Evolutionary conservation across 1,139 yeast species (phyloP), one percentile per base, ranked within the genome.

Genomic region (Scheffersomyces cryptocercus): DNA sequence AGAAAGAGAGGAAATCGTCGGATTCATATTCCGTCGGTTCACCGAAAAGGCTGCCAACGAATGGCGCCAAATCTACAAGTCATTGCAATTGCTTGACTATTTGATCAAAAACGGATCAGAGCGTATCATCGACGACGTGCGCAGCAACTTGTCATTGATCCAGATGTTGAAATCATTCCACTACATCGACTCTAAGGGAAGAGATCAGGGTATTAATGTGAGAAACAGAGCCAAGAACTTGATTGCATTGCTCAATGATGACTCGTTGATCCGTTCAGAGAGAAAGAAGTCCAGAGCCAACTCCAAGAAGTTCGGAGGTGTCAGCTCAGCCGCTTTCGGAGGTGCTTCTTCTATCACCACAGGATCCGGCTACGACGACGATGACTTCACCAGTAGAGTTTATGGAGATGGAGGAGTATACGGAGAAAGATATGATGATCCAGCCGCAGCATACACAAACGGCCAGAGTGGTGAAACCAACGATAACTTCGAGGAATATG

Each of bases 31-130:
- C 61, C 75, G 88, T 58, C 78, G 98, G 50, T 90, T 91, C 67
- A 89, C 97, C 7, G 98, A 91, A 64, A 95, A 95, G 67, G 81
- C 95, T 5, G 96, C 97, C 42, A 86, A 84, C 61, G 98, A 93
- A 68, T 93, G 99, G 99, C 82, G 99, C 64, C 99, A 93, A 64
- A 91, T 93, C 51, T 93, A 93, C 72, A 93, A 93, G 69, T 84
- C 97, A 7, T 75, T 93, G 54, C 98, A 91, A 64, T 75, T 93
- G 59, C 77, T 93, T 62, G 99, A 93, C 58, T 93, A 88, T 62
- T 76, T 93, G 57, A 79, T 95, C 52, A 89, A 89, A 62, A 88
- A 93, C 61, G 99, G 99, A 1, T 82, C 93, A 30, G 99, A 95
- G 65, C 75, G 97, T 50, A 89, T 95, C 50, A 95, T 95, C 47